A percentile compares a stretch with the other conserved stretches of the same genome.
These are phyloP conservation scores for Fusarium ambrosium DNA, from an alignment of 2,329 filamentous ascomycete genomes.

Conservation along the genomic window DNA sequence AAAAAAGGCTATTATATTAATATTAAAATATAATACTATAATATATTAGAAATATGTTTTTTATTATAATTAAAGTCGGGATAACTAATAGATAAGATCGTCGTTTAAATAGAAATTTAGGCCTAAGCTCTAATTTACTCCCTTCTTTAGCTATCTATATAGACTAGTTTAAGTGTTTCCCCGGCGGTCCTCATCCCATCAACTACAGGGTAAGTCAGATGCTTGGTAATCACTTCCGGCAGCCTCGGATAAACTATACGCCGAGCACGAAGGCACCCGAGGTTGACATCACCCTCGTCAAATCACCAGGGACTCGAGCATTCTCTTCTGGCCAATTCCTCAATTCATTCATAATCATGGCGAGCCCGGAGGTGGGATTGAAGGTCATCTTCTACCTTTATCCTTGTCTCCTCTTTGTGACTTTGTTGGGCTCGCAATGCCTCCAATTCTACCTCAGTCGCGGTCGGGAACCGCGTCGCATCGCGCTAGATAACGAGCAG, in stretches of 20 bases:
- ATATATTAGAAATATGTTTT: no score
- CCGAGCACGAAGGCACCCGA: background rate
- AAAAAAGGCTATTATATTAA: no score
- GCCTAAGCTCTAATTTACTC: background rate
- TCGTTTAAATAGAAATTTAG: background rate
- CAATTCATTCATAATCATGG: slow-evolving; percentile 44
- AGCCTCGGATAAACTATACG: background rate
- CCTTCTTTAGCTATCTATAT: background rate
- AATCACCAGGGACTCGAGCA: background rate
- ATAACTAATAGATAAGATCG: no score
- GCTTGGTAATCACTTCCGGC: background rate
- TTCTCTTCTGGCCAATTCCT: background rate
- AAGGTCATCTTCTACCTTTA: slow-evolving; percentile 58
- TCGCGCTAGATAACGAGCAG: slow-evolving; percentile 44
- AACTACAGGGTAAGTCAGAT: background rate
- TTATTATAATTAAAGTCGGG: no score
- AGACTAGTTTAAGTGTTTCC: background rate
- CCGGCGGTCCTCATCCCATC: background rate
- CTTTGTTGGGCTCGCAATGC: slow-evolving; percentile 54
- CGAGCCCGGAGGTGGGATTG: slow-evolving; percentile 52
- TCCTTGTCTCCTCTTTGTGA: slow-evolving; percentile 55
- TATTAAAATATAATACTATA: no score
- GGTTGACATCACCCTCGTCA: slow-evolving; percentile 1
- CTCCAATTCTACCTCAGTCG: slow-evolving; percentile 54
- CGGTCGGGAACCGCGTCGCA: slow-evolving; percentile 42